Evolutionary conservation across 2,329 filamentous ascomycete species (phyloP).

Genomic region (Trichoderma polysporum): DNA sequence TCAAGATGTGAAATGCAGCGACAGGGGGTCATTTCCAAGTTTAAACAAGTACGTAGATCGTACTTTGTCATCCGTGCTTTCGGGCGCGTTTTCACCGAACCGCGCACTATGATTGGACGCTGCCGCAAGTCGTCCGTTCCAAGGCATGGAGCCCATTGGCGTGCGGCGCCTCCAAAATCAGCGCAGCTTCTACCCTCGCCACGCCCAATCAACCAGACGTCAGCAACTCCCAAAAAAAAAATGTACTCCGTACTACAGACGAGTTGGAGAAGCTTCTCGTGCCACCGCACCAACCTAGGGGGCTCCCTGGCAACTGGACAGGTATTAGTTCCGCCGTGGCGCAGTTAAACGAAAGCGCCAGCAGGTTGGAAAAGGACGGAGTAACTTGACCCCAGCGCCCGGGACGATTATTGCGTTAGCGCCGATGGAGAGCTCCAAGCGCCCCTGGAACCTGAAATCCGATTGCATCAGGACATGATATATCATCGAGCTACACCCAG

Average conservation of each 20-base stretch:
- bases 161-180: neutral
- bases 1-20: neutral
- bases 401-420: slow-evolving; percentile 3
- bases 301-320: neutral
- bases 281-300: neutral
- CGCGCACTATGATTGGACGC: neutral
- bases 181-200: neutral
- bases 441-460: slow-evolving; percentile 11
- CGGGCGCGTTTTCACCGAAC: neutral
- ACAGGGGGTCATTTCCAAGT: neutral
- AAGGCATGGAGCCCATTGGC: slow-evolving; percentile 1
- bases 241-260: too few relatives aligned
- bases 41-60: neutral
- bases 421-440: slow-evolving; percentile 11
- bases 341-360: neutral
- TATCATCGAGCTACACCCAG: neutral
- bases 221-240: neutral
- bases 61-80: neutral
- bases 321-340: slow-evolving; percentile 7
- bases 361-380: neutral
- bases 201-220: neutral
- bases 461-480: neutral
- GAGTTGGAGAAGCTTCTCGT: neutral
- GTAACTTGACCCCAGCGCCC: slow-evolving; percentile 7
- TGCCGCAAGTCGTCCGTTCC: neutral